Evolutionary conservation across 2,329 filamentous ascomycete species (phyloP), one percentile per base, ranked within the genome.

Genomic region (Fusarium sp.): DNA sequence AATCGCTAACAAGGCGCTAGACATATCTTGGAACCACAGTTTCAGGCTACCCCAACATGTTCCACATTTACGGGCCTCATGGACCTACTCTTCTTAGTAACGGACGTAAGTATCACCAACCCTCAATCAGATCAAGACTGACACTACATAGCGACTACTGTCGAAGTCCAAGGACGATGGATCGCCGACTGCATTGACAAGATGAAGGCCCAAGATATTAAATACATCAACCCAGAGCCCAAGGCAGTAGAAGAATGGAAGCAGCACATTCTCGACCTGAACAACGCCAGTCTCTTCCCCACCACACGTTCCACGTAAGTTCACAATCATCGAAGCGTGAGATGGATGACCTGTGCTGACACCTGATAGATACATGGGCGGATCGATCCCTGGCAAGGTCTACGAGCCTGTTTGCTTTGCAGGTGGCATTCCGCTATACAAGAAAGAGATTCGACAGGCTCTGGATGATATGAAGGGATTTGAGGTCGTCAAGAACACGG

Each of bases 151-250:
- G 50, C 86, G 0, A 79, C 80, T 1, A 79, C 76, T 2, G 79
- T 83, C 7, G 83, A 87, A 59, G 67, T 84, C 1, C 85, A 88
- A 64, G 85, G 83, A 3, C 75, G 82, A 0, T 88, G 83, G 83
- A 81, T 87, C 51, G 75, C 77, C 13, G 79, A 83, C 42, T 70
- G 72, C 39, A 83, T 88, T 50, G 72, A 76, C 32, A 78, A 83
- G 69, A 81, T 86, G 62, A 71, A 78, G 61, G 62, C 66, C 2
- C 74, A 82, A 36, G 69, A 72, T 1, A 75, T 85, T 69, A 80
- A 79, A 63, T 82, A 80, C 49, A 80, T 88, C 51, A 79, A 87
- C 56, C 77, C 83, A 0, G 80, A 77, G 34, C 34, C 60, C 0
- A 80, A 83, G 36, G 79, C 80, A 0, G 76, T 80, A 7, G 69